Conservation (phyloP, 169 alveolate species). For the Plasmodium malariae region DNA sequence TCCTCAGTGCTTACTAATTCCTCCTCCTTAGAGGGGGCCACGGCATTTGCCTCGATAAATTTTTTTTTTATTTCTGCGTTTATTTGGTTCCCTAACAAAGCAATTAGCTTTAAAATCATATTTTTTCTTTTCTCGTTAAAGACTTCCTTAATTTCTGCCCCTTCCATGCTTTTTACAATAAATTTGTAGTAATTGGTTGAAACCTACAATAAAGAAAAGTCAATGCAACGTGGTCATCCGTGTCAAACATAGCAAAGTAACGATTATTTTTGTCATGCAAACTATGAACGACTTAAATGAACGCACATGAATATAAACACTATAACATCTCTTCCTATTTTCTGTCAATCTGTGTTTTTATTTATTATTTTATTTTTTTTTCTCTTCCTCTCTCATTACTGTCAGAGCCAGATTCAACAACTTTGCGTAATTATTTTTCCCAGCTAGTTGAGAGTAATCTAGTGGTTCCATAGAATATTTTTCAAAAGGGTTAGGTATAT, state of each 20-base stretch:
- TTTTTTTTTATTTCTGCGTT: constrained; percentile 43
- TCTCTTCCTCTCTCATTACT: constrained; percentile 16
- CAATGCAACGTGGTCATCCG: background rate
- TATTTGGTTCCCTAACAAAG: constrained; percentile 62
- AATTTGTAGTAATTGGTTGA: constrained; percentile 54
- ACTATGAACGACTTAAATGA: background rate
- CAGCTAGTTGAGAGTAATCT: constrained; percentile 56
- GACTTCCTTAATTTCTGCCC: constrained; percentile 71
- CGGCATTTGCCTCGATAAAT: constrained; percentile 29
- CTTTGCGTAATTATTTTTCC: constrained; percentile 37
- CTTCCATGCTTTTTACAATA: constrained; percentile 53
- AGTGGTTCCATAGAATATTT: constrained; percentile 51
- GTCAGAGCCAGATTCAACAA: constrained; percentile 34
- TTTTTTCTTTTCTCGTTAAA: constrained; percentile 66
- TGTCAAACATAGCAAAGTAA: background rate
- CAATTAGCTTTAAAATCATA: constrained; percentile 61
- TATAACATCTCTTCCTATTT: no score
- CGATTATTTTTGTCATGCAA: no score
- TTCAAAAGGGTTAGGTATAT: constrained; percentile 71
- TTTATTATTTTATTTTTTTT: no score
- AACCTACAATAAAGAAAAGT: constrained; percentile 10
- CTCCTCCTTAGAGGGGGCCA: constrained; percentile 10
- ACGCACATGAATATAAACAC: background rate
- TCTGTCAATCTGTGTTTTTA: no score
- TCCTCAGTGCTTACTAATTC: constrained; percentile 17